Base-by-base conservation (phyloP, 306 rosid species). In the Rosa multiflora region DNA sequence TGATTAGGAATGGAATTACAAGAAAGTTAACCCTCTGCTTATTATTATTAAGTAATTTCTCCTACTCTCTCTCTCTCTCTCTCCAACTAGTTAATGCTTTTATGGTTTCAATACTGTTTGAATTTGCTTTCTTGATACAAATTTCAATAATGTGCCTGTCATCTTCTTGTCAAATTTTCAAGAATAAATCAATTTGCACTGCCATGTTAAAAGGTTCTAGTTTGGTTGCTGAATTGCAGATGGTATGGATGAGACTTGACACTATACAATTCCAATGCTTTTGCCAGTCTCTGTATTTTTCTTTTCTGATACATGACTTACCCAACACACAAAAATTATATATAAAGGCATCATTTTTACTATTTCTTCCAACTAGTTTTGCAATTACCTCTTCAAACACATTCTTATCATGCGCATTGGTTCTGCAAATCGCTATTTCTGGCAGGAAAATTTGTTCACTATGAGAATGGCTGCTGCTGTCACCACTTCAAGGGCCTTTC, bases 401-500 rank as follows among this genome's bases (percentile, higher is more conserved):
- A 56, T 8, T 56, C 67, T 23, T 23, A 3, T 58, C 63, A 8
- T 58, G 61, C 15, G 37, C 17, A 0, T 20, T 6, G 67, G 77
- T 11, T 40, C 77, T 74, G 78, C 39, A 21, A 42, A 21, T n/a
- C 10, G 39, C 49, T n/a, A 6, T 74, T 40, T 74, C 26, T 56
- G 61, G 67, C 77, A 73, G 77, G 49, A 70, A 44, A 46, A 26
- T 70, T 47, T 70, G 58, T 26, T 14, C 42, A 70, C 5, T 29
- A 48, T 40, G 63, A 32, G 44, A 67, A 77, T 82, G 85, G 84
- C 86, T 56, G 56, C 78, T 66, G 67, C 78, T 66, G 67, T 67
- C 13, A 40, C 68, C 13, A 37, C 80, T 52, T 78, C 82, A 1
- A 80, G 70, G 43, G 51, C 83, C 23, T 67, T 79, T 78, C 77